Evolutionary conservation across 768 basidiomycete genomes (phyloP).

Genomic region (Naematelia aurantialba): DNA sequence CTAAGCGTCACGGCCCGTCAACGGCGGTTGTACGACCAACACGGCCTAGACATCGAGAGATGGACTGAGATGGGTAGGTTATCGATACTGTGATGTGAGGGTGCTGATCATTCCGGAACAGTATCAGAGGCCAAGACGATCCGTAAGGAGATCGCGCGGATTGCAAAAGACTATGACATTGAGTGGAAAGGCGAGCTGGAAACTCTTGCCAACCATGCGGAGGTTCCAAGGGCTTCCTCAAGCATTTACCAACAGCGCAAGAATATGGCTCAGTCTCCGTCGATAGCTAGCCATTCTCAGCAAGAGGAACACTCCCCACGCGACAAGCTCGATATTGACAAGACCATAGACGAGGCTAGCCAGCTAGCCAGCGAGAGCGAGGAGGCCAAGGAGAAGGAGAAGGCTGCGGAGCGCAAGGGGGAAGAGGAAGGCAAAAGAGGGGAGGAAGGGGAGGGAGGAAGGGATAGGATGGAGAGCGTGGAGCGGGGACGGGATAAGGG

Average conservation of each 20-base stretch:
- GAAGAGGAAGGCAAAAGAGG: slow-evolving; percentile 23
- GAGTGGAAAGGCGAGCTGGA: slow-evolving; percentile 51
- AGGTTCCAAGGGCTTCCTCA: not conserved
- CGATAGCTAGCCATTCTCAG: no score
- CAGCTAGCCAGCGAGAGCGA: slow-evolving; percentile 40
- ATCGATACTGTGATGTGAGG: not conserved
- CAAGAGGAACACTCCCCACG: no score
- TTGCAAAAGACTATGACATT: slow-evolving; percentile 63
- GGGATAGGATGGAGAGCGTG: not conserved
- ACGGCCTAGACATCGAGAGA: slow-evolving; percentile 61
- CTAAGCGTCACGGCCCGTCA: slow-evolving; percentile 61
- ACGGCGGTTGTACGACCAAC: slow-evolving; percentile 58
- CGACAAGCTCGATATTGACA: slow-evolving; percentile 43
- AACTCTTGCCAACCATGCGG: slow-evolving; percentile 18
- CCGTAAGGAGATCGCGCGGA: slow-evolving; percentile 58
- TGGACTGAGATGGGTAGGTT: slow-evolving; percentile 57
- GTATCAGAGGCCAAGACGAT: slow-evolving; percentile 57
- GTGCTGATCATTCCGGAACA: slow-evolving; percentile 38
- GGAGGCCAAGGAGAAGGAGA: slow-evolving; percentile 29
- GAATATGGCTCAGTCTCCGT: no score
- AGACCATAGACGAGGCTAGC: slow-evolving; percentile 46
- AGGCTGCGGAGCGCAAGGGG: slow-evolving; percentile 35
- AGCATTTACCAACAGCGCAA: no score
- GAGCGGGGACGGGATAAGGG: not conserved
- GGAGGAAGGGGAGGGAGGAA: not conserved